These are phyloP conservation scores for Mycena epipterygia DNA, from an alignment of 768 basidiomycete species.

Conservation along the genomic window DNA sequence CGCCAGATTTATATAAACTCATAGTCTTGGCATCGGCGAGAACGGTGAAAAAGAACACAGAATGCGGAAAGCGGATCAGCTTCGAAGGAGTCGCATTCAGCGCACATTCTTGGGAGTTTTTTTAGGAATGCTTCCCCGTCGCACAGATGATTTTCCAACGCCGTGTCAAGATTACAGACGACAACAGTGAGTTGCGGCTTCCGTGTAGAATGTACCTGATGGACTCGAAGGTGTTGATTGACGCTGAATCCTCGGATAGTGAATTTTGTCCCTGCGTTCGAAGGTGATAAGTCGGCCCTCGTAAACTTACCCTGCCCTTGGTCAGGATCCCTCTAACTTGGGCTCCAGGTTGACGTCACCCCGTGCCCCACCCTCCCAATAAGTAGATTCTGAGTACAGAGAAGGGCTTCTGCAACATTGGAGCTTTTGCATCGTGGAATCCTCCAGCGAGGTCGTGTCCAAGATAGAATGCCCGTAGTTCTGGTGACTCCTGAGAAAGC, in stretches of 20 bases:
- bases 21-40: slow-evolving; percentile 24
- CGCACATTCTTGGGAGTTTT: slow-evolving; percentile 23
- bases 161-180: background rate
- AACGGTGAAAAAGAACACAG: background rate
- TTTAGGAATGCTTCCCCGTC: slow-evolving; percentile 20
- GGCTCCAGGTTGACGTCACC: background rate
- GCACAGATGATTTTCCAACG: slow-evolving; percentile 2
- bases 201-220: background rate
- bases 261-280: background rate
- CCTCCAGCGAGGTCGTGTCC: too few species aligned
- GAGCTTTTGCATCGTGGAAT: too few species aligned
- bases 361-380: too few species aligned
- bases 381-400: background rate
- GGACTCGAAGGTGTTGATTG: background rate
- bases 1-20: slow-evolving; percentile 11
- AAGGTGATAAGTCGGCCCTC: background rate
- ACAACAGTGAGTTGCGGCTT: background rate
- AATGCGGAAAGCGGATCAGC: slow-evolving; percentile 8
- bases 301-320: background rate
- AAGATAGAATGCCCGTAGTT: too few species aligned
- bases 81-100: slow-evolving; percentile 2
- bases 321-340: background rate
- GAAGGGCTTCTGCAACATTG: too few species aligned
- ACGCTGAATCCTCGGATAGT: background rate
- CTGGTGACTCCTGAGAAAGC: too few species aligned